phyloP scores from a whole-genome alignment of 768 basidiomycete genomes.

The Crepidotus variabilis region DNA sequence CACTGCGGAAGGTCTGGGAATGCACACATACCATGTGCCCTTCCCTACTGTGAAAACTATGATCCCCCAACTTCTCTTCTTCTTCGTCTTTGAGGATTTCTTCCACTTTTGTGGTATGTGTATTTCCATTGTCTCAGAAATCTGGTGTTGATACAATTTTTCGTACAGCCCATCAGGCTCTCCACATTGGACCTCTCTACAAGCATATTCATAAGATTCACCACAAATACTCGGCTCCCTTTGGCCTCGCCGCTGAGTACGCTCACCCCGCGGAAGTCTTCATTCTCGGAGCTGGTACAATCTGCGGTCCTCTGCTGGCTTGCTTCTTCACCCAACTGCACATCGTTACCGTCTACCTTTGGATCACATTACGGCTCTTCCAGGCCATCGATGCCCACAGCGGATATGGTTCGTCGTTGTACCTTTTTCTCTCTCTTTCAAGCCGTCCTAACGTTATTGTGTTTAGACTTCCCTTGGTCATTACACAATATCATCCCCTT shows the following conservation, averaged over 20 bases:
- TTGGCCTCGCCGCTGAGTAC: slow-evolving; percentile 96
- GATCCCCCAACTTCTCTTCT: slow-evolving; percentile 74
- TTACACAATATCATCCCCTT: slow-evolving; percentile 88
- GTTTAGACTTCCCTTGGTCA: slow-evolving; percentile 93
- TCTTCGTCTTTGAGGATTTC: slow-evolving; percentile 95
- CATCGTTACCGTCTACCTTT: slow-evolving; percentile 89
- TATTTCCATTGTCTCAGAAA: not conserved
- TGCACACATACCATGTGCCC: slow-evolving; percentile 91
- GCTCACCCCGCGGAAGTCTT: slow-evolving; percentile 96
- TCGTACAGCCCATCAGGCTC: slow-evolving; percentile 73
- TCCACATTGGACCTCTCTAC: slow-evolving; percentile 83
- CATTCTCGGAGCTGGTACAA: slow-evolving; percentile 90
- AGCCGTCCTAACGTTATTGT: slow-evolving; percentile 1
- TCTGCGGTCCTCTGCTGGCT: slow-evolving; percentile 84
- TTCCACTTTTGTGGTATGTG: slow-evolving; percentile 84
- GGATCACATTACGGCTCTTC: slow-evolving; percentile 92
- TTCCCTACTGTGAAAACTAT: slow-evolving; percentile 74
- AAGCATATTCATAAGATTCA: slow-evolving; percentile 96
- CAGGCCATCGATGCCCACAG: slow-evolving; percentile 98
- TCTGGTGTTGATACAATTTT: not conserved
- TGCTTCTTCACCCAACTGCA: slow-evolving; percentile 81
- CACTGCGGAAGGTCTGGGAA: slow-evolving; percentile 80
- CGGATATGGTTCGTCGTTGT: slow-evolving; percentile 73
- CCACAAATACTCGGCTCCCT: slow-evolving; percentile 96
- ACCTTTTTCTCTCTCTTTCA: not conserved